phyloP scores from a whole-genome alignment of 495 filamentous ascomycete genomes.

The Trichoderma asperelloides region DNA sequence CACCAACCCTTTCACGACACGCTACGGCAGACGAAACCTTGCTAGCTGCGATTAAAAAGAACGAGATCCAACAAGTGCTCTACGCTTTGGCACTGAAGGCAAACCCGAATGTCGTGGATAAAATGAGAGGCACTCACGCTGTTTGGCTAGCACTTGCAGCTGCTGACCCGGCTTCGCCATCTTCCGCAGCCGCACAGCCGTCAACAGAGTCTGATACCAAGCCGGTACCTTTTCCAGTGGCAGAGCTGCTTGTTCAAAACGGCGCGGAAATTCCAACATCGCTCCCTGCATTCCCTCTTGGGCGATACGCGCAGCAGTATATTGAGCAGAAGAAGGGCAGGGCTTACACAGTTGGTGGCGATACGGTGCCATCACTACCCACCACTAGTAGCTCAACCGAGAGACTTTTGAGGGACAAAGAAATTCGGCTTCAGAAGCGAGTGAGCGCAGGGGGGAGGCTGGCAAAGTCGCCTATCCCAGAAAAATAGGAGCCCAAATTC shows the following conservation, averaged over 20 bases:
- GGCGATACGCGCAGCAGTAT: constrained; percentile 67
- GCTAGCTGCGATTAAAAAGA: constrained; percentile 87
- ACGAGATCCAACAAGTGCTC: constrained; percentile 83
- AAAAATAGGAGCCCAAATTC: constrained; percentile 31
- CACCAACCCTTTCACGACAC: constrained; percentile 65
- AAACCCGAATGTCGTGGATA: constrained; percentile 81
- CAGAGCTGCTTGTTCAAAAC: constrained; percentile 89
- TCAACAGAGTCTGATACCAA: constrained; percentile 27
- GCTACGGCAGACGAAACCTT: constrained; percentile 79
- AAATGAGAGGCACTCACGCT: constrained; percentile 76
- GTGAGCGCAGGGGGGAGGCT: constrained; percentile 52
- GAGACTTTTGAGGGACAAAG: constrained; percentile 40
- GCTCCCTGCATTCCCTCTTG: constrained; percentile 68
- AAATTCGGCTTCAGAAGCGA: constrained; percentile 51
- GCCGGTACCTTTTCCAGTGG: constrained; percentile 62
- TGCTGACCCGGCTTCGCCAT: constrained; percentile 75
- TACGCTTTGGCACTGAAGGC: constrained; percentile 83
- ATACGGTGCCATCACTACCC: constrained; percentile 19
- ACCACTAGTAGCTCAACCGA: constrained; percentile 22
- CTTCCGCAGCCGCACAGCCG: constrained; percentile 26
- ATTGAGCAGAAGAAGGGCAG: constrained; percentile 69
- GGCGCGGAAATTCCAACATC: constrained; percentile 75
- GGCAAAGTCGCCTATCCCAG: constrained; percentile 48
- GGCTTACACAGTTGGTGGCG: constrained; percentile 30
- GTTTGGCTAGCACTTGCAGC: constrained; percentile 90